Conservation (phyloP, 2,329 filamentous ascomycete species). For the Fonsecaea erecta region DNA sequence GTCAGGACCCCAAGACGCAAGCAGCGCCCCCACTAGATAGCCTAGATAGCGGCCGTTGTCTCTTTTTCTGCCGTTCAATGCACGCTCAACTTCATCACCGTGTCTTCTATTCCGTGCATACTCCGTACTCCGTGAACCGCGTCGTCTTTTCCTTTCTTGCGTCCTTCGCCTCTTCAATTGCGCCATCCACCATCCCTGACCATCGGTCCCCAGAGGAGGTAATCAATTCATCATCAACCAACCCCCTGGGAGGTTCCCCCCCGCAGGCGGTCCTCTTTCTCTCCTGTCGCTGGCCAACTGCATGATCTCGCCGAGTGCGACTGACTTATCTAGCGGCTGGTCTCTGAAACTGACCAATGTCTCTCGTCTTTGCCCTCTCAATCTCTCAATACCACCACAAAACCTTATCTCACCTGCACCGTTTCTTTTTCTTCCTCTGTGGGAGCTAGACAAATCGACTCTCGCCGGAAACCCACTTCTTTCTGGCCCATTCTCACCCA, state of each 20-base stretch:
- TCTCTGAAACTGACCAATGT: slow-evolving; percentile 6
- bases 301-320: not conserved
- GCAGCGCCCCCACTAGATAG: not conserved
- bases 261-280: not conserved
- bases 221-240: not conserved
- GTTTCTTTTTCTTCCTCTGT: not conserved
- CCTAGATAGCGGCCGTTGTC: no score
- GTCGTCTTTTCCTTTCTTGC: not conserved
- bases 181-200: slow-evolving; percentile 13
- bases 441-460: slow-evolving; percentile 19
- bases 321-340: slow-evolving; percentile 11
- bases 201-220: not conserved
- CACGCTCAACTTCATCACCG: not conserved
- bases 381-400: not conserved
- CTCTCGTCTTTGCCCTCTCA: not conserved
- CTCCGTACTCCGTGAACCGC: not conserved
- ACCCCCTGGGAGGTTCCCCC: not conserved
- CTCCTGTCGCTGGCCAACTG: not conserved
- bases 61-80: not conserved
- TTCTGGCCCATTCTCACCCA: not conserved
- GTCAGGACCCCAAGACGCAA: not conserved
- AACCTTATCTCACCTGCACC: slow-evolving; percentile 30
- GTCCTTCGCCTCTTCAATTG: slow-evolving; percentile 4
- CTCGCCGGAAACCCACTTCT: slow-evolving; percentile 17
- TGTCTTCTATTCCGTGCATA: not conserved